These are phyloP conservation scores for Kwoniella pini DNA, from an alignment of 768 basidiomycete species.

Conservation along the genomic window DNA sequence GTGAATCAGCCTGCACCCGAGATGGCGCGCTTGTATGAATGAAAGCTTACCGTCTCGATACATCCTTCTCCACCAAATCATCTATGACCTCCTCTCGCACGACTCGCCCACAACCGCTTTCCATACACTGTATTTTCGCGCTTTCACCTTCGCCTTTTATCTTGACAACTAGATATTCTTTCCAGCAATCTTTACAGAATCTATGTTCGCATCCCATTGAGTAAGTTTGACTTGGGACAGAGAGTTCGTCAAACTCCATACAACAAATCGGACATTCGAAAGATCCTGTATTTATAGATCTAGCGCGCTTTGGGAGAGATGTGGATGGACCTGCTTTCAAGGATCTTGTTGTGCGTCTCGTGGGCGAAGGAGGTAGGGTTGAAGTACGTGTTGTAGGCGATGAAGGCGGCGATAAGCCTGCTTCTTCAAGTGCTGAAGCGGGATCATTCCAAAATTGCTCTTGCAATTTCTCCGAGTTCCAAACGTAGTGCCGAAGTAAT, in stretches of 20 bases:
- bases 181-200: slow-evolving; percentile 85
- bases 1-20: neutral
- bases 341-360: slow-evolving; percentile 42
- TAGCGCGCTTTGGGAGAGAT: slow-evolving; percentile 27
- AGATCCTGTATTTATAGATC: slow-evolving; percentile 55
- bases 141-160: slow-evolving; percentile 64
- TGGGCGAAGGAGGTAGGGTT: slow-evolving; percentile 54
- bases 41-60: slow-evolving; percentile 55
- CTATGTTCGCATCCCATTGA: slow-evolving; percentile 78
- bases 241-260: slow-evolving; percentile 59
- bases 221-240: slow-evolving; percentile 64
- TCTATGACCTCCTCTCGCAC: slow-evolving; percentile 56
- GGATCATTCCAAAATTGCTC: slow-evolving; percentile 98
- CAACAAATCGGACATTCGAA: slow-evolving; percentile 95
- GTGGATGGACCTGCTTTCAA: slow-evolving; percentile 30
- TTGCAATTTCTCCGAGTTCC: slow-evolving; percentile 95
- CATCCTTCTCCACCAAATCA: slow-evolving; percentile 62
- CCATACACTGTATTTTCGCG: slow-evolving; percentile 58
- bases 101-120: slow-evolving; percentile 55
- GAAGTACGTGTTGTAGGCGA: slow-evolving; percentile 54
- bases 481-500: slow-evolving; percentile 77
- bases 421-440: slow-evolving; percentile 66
- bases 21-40: no score
- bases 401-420: slow-evolving; percentile 64
- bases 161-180: slow-evolving; percentile 74